A percentile compares a stretch with the other conserved stretches of the same genome.
These are phyloP conservation scores for Sordariomycetes sp. DNA, from an alignment of 2,329 filamentous ascomycete genomes.

Conservation along the genomic window DNA sequence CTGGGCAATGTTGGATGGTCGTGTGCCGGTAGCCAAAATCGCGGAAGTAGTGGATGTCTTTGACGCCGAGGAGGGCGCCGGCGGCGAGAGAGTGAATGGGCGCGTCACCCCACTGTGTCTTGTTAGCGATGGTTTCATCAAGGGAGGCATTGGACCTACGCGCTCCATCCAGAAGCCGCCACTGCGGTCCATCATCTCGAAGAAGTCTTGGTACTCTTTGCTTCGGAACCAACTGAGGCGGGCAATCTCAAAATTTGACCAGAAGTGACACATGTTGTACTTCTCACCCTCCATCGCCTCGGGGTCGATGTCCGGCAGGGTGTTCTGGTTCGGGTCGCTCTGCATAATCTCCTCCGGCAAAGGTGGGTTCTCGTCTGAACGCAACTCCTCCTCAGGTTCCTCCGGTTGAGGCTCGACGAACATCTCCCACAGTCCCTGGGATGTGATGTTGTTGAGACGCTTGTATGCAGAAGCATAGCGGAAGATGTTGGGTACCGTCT, in stretches of 20 bases:
- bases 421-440: constrained; percentile 97
- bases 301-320: constrained; percentile 72
- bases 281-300: constrained; percentile 95
- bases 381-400: constrained; percentile 54
- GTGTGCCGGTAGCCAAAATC: constrained; percentile 98
- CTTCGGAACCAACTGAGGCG: constrained; percentile 92
- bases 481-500: constrained; percentile 98
- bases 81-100: constrained; percentile 96
- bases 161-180: constrained; percentile 99
- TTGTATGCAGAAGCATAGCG: constrained; percentile 98
- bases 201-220: constrained; percentile 96
- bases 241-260: constrained; percentile 99
- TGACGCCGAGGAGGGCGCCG: constrained; percentile 70
- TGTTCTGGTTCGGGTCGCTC: constrained; percentile 61
- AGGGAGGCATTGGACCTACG: constrained; percentile 39
- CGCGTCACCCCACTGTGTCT: constrained; percentile 83
- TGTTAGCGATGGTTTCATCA: neutral
- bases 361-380: constrained; percentile 52
- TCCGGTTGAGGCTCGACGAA: constrained; percentile 62
- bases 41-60: constrained; percentile 96
- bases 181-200: constrained; percentile 96
- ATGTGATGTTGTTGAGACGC: constrained; percentile 80
- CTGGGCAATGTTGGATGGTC: constrained; percentile 96
- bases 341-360: constrained; percentile 75
- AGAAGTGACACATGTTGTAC: constrained; percentile 99